Conservation (phyloP, 2,329 filamentous ascomycete species). For the Sclerotinia minor region DNA sequence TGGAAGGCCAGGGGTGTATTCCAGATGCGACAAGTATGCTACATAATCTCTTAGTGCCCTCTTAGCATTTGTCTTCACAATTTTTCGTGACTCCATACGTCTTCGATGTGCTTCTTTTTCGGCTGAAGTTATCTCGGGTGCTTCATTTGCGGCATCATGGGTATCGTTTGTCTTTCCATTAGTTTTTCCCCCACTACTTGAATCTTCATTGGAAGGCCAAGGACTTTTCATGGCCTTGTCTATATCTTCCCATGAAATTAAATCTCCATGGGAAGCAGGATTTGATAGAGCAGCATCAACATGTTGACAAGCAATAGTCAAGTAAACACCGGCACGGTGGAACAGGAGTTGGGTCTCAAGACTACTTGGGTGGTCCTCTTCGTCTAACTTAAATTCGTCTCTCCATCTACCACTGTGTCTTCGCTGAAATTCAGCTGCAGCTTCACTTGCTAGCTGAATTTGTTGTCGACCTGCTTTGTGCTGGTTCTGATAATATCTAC, state of each 20-base stretch:
- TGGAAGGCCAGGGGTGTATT: conserved; percentile 65
- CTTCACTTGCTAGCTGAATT: conserved; percentile 51
- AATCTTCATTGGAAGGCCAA: conserved; percentile 29
- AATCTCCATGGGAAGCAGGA: conserved; percentile 28
- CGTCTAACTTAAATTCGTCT: conserved; percentile 53
- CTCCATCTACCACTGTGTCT: conserved; percentile 44
- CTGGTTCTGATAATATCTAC: conserved; percentile 41
- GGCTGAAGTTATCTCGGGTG: conserved; percentile 44
- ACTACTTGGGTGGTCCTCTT: conserved; percentile 71
- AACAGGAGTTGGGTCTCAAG: conserved; percentile 74
- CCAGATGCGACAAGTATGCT: conserved; percentile 69
- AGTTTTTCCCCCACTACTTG: conserved; percentile 27
- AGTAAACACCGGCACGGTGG: conserved; percentile 70
- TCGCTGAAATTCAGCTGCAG: conserved; percentile 40
- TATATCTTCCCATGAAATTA: conserved; percentile 22
- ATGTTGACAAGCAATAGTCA: conserved; percentile 68
- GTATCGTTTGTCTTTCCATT: conserved; percentile 32
- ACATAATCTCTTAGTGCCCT: conserved; percentile 74
- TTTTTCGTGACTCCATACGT: conserved; percentile 62
- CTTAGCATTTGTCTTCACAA: conserved; percentile 73
- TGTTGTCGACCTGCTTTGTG: conserved; percentile 45
- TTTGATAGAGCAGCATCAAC: conserved; percentile 56
- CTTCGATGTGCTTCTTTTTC: conserved; percentile 48
- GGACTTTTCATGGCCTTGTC: not conserved
- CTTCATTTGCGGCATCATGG: conserved; percentile 26